Base-by-base conservation (phyloP, 495 filamentous ascomycete genomes). In the Daldinia loculata region DNA sequence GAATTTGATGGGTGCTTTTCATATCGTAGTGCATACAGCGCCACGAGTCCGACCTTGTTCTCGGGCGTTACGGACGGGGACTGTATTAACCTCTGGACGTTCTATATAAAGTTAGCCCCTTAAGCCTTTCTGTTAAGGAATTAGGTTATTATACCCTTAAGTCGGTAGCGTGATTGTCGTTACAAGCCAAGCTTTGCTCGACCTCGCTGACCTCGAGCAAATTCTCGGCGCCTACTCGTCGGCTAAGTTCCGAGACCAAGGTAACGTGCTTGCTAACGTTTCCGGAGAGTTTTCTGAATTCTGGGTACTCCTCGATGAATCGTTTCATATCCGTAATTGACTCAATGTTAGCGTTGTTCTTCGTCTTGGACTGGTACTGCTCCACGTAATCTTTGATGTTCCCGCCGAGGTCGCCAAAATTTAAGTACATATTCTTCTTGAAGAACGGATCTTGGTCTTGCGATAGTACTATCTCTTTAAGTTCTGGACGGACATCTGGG, bases 341-440 rank as follows among this genome's bases (percentile, higher is more conserved):
- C 71, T 99, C 95, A 70, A 99, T 96, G 75, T 97, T 94, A 78
- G 91, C 92, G 72, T 89, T 97, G 69, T 88, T 95, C 75, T 97
- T 91, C 11, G 93, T 97, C 78, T 97, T 97, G 29, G 90, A 92
- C 73, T 98, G 95, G 76, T 97, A 98, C 69, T 98, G 95, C 77
- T 96, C 93, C 65, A 99, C 95, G 78, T 98, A 98, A 66, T 98
- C 94, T 77, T 98, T 98, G 78, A 98, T 98, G 76, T 97, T 98
- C 59, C 95, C 92, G 22, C 95, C 95, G 19, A 99, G 86, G 70
- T 99, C 95, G 45, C 95, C 95, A 78, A 98, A 99, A 74, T 99
- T 99, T 73, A 97, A 89, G 74, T 94, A 99, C 96, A 99, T 98
- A 78, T 99, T 99, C 82, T 97, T 98, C 81, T 98, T 97, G 82